Conservation (phyloP, 2,329 filamentous ascomycete species). For the Penicillium sp. region DNA sequence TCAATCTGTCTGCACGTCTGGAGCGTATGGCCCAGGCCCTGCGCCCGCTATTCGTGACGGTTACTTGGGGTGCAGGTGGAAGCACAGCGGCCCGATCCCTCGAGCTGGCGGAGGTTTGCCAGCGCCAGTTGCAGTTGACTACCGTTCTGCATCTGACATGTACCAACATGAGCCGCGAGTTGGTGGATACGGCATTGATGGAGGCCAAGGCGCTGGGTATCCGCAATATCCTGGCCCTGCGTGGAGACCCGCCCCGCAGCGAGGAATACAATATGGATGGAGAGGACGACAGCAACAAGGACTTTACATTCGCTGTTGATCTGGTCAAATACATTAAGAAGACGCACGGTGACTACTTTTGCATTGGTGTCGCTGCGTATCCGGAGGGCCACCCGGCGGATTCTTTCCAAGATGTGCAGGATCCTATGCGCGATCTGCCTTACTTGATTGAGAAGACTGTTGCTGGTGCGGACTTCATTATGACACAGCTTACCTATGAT, state of each 20-base stretch:
- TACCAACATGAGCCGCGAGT: slow-evolving; percentile 88
- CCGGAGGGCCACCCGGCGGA: slow-evolving; percentile 94
- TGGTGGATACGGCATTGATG: slow-evolving; percentile 86
- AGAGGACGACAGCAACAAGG: slow-evolving; percentile 64
- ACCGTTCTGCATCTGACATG: slow-evolving; percentile 96
- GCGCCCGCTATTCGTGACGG: slow-evolving; percentile 90
- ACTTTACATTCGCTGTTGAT: slow-evolving; percentile 87
- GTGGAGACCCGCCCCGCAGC: slow-evolving; percentile 85
- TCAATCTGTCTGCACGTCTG: slow-evolving; percentile 88
- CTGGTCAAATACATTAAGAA: slow-evolving; percentile 85
- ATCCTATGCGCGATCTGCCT: slow-evolving; percentile 68
- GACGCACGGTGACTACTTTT: slow-evolving; percentile 91
- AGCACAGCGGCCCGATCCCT: slow-evolving; percentile 89
- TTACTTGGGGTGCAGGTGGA: slow-evolving; percentile 96
- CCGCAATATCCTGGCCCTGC: slow-evolving; percentile 86
- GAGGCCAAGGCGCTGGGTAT: slow-evolving; percentile 89
- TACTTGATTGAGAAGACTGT: slow-evolving; percentile 87
- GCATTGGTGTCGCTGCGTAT: slow-evolving; percentile 90
- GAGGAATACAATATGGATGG: slow-evolving; percentile 78
- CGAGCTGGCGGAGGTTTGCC: slow-evolving; percentile 91
- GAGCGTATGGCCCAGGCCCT: slow-evolving; percentile 93
- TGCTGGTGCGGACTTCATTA: slow-evolving; percentile 94
- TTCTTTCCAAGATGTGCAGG: slow-evolving; percentile 77
- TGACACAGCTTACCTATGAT: slow-evolving; percentile 98
- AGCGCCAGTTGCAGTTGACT: slow-evolving; percentile 85